phyloP scores from a whole-genome alignment of 768 basidiomycete genomes.

The Goffeauzyma gilvescens region DNA sequence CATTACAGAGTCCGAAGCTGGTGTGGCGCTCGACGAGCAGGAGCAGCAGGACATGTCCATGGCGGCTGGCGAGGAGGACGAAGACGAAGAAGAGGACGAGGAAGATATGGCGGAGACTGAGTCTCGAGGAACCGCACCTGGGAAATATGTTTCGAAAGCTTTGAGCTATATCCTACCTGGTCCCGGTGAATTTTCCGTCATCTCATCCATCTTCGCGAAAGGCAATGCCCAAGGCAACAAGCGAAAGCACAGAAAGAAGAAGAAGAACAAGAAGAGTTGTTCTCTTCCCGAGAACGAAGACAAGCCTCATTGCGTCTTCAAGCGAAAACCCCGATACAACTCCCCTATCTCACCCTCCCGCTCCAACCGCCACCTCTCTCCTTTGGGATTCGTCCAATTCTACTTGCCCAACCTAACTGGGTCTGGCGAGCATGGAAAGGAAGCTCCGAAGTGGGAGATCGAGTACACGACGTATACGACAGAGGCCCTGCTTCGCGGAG shows the following conservation, averaged over 20 bases:
- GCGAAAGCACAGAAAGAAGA: conserved; percentile 24
- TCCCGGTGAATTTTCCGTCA: too few species aligned
- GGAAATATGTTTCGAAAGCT: too few species aligned
- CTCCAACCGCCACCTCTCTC: conserved; percentile 48
- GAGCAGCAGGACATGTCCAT: conserved; percentile 21
- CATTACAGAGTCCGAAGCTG: conserved; percentile 40
- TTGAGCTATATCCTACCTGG: too few species aligned
- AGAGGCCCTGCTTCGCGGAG: conserved; percentile 35
- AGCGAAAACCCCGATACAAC: conserved; percentile 39
- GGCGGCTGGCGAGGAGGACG: too few species aligned
- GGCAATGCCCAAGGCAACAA: too few species aligned
- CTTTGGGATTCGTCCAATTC: conserved; percentile 73
- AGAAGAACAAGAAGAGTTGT: conserved; percentile 36
- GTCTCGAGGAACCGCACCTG: too few species aligned
- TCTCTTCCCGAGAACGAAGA: conserved; percentile 25
- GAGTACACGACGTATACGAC: conserved; percentile 56
- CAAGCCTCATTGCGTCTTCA: conserved; percentile 30
- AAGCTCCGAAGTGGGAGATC: conserved; percentile 47
- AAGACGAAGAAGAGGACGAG: conserved; percentile 6
- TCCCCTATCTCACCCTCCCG: conserved; percentile 47
- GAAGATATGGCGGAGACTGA: neutral
- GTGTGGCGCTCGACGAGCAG: conserved; percentile 12
- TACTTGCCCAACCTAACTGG: conserved; percentile 43
- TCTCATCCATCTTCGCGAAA: too few species aligned
- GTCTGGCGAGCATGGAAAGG: conserved; percentile 38